Conservation (phyloP, 2,329 filamentous ascomycete genomes). For the Neopestalotiopsis sp. region DNA sequence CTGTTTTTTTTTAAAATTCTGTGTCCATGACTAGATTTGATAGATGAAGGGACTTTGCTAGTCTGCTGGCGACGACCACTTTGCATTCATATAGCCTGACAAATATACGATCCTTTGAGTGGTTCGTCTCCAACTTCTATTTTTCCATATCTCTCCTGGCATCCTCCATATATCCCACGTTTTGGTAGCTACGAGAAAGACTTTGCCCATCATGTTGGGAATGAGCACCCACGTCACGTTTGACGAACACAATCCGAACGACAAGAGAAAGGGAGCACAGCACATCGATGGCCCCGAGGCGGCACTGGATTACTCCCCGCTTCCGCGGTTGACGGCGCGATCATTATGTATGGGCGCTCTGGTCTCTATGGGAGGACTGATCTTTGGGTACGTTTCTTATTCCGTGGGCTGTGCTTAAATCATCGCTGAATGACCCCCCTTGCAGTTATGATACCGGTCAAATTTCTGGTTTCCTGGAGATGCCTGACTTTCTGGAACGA, state of each 20-base stretch:
- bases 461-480: conserved; percentile 61
- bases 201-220: conserved; percentile 28
- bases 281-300: conserved; percentile 40
- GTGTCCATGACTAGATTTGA: neutral
- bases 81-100: neutral
- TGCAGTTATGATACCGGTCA: conserved; percentile 57
- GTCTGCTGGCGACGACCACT: neutral
- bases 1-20: neutral
- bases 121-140: neutral
- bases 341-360: conserved; percentile 45
- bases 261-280: conserved; percentile 40
- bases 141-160: neutral
- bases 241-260: conserved; percentile 47
- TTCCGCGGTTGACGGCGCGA: conserved; percentile 44
- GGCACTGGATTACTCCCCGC: conserved; percentile 51
- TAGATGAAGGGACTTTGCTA: too few species aligned
- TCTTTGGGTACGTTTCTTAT: conserved; percentile 38
- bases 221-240: conserved; percentile 41
- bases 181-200: neutral
- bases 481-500: conserved; percentile 59
- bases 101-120: too few species aligned
- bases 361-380: conserved; percentile 51
- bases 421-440: conserved; percentile 26
- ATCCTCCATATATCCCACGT: neutral
- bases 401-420: too few species aligned